Percentiles rank a stretch among this genome's conserved stretches.
phyloP scores from a whole-genome alignment of 176 grass and related monocot genomes.

The Eragrostis curvula region DNA sequence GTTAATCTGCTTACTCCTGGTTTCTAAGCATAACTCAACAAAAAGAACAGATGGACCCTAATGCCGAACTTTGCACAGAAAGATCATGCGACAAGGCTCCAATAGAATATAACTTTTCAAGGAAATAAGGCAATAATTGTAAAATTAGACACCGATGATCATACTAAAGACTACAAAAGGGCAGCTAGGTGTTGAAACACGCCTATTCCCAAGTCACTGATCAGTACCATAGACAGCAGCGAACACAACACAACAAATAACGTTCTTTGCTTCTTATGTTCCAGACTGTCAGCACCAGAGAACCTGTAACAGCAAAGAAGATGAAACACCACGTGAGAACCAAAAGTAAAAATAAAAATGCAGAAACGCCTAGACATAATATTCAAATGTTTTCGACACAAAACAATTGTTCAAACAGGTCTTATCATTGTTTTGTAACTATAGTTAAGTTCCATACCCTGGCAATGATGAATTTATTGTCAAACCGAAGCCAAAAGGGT shows the following conservation, averaged over 20 bases:
- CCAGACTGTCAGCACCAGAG: slow-evolving; percentile 19
- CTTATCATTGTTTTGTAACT: not conserved
- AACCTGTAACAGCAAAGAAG: slow-evolving; percentile 43
- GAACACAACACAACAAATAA: slow-evolving; percentile 23
- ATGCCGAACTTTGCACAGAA: not conserved
- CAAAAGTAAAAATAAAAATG: not conserved
- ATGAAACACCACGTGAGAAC: not conserved
- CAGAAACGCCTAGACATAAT: too few species aligned
- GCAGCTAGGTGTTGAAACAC: not conserved
- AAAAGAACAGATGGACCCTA: not conserved
- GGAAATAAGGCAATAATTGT: not conserved
- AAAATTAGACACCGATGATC: not conserved
- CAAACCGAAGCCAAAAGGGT: slow-evolving; percentile 88
- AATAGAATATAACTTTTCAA: not conserved
- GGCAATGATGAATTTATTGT: slow-evolving; percentile 50
- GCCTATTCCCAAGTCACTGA: slow-evolving; percentile 37
- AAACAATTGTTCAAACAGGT: not conserved
- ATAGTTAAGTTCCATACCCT: slow-evolving; percentile 54
- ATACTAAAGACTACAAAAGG: not conserved
- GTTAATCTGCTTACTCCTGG: too few species aligned
- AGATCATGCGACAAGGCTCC: not conserved
- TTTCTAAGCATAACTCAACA: not conserved
- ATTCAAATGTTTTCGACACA: not conserved
- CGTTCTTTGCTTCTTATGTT: slow-evolving; percentile 20
- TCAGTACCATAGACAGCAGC: slow-evolving; percentile 31